Evolutionary conservation across 1,284 basidiomycete genomes (phyloP), one percentile per base, ranked within the genome.

Genomic region (Golubevia sp.): DNA sequence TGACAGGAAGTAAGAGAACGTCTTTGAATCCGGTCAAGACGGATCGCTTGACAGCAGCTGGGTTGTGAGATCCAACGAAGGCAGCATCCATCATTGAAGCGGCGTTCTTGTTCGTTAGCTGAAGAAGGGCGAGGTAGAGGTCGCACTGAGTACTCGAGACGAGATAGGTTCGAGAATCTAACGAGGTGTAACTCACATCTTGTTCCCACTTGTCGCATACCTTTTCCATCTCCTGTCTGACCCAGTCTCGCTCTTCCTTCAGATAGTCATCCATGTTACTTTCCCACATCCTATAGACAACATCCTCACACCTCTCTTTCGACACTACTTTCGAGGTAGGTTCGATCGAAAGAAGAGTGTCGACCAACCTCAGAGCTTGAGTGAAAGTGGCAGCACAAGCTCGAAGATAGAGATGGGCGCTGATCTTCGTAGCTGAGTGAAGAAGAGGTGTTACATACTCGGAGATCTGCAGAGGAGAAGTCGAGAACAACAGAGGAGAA

Each of bases 261-360:
- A 99, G 89, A 77, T 99, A 99, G 75, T 97, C 95, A 79, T 95
- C 94, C 91, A 98, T 94, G 82, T 96, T 92, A 2, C 88, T 86
- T 83, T 97, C 94, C 78, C 97, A 99, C 92, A 97, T 95, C 50
- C 87, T 87, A 81, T 92, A 95, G 8, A 68, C 88, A 54, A 95
- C 89, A 79, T 94, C 91, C 75, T 97, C 92, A 0, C 91, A 90
- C 49, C 85, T 85, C 3, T 85, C 86, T 51, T 82, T 77, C 5
- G 85, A 85, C 15, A 86, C 84, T 26, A 56, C n/a, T 54, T 48
- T 21, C 48, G 62, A 65, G 2, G 64, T 73, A 18, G 79, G 77
- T 55, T 79, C 73, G 59, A 85, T 79, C 21, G 67, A 57, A 4
- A 64, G 59, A 13, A 74, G 58, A 2, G 61, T 61, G 48, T 94